These are phyloP conservation scores for Aspergillus pseudoglaucus DNA, from an alignment of 2,329 filamentous ascomycete species.

Conservation along the genomic window DNA sequence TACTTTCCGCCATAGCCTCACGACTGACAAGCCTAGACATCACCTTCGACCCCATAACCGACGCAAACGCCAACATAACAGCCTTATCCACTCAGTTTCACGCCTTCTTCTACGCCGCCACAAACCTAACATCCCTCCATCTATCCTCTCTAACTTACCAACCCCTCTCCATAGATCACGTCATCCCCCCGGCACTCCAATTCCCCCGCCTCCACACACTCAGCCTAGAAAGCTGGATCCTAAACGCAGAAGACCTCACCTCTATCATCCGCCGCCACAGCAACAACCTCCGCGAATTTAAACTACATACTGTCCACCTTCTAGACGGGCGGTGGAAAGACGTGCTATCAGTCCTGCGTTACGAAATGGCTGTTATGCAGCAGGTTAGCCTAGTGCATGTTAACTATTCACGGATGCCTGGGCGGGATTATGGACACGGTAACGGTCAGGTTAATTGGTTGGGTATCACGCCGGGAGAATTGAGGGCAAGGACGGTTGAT, in stretches of 20 bases:
- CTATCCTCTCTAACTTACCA: conserved; percentile 58
- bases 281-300: conserved; percentile 51
- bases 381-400: conserved; percentile 61
- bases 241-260: conserved; percentile 56
- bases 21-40: conserved; percentile 58
- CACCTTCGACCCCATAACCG: conserved; percentile 51
- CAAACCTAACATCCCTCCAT: conserved; percentile 56
- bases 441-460: conserved; percentile 5
- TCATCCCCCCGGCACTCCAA: conserved; percentile 54
- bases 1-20: conserved; percentile 47
- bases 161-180: conserved; percentile 50
- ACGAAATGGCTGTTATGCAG: conserved; percentile 52
- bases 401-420: conserved; percentile 52
- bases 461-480: conserved; percentile 15
- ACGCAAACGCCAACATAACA: conserved; percentile 53
- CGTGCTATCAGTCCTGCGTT: conserved; percentile 50
- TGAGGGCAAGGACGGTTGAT: conserved; percentile 22
- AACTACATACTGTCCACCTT: conserved; percentile 55
- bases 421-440: conserved; percentile 29
- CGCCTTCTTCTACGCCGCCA: conserved; percentile 51
- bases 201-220: conserved; percentile 58
- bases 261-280: conserved; percentile 50
- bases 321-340: conserved; percentile 53
- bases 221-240: conserved; percentile 59
- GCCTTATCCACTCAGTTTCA: conserved; percentile 53